phyloP scores from a whole-genome alignment of 2,329 filamentous ascomycete genomes.

The Ophiostoma angusticollis region DNA sequence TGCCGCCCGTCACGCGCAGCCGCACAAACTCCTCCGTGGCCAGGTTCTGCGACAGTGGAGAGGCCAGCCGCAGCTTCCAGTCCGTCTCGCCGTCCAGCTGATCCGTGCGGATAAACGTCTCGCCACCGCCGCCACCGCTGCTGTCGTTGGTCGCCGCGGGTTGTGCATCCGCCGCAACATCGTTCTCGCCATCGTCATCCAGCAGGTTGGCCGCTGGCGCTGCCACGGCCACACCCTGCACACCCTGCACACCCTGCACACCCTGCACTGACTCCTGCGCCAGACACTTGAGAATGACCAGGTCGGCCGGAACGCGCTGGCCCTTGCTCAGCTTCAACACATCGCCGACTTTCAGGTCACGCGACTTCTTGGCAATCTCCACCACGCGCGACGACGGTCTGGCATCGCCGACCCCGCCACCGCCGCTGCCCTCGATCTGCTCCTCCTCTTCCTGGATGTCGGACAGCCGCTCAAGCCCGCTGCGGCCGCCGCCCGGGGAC shows the following conservation, averaged over 20 bases:
- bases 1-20: conserved; percentile 64
- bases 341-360: conserved; percentile 85
- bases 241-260: conserved; percentile 19
- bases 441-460: conserved; percentile 61
- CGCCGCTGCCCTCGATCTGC: conserved; percentile 30
- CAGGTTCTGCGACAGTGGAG: conserved; percentile 71
- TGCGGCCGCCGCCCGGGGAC: too few species aligned
- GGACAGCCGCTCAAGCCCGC: conserved; percentile 35
- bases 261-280: conserved; percentile 20
- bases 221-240: conserved; percentile 21
- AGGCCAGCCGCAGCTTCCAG: conserved; percentile 89
- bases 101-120: conserved; percentile 95
- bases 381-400: conserved; percentile 40
- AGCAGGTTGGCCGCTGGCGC: conserved; percentile 18
- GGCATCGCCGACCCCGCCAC: conserved; percentile 15
- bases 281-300: conserved; percentile 74
- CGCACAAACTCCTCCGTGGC: conserved; percentile 57
- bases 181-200: conserved; percentile 13
- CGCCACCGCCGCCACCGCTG: conserved; percentile 41
- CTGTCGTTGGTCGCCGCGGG: conserved; percentile 9
- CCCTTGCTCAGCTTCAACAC: conserved; percentile 88
- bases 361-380: conserved; percentile 68
- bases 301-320: conserved; percentile 85
- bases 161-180: conserved; percentile 17
- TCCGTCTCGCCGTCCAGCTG: conserved; percentile 97